Evolutionary conservation across 2,329 filamentous ascomycete genomes (phyloP).

Genomic region (Stenocarpella maydis): DNA sequence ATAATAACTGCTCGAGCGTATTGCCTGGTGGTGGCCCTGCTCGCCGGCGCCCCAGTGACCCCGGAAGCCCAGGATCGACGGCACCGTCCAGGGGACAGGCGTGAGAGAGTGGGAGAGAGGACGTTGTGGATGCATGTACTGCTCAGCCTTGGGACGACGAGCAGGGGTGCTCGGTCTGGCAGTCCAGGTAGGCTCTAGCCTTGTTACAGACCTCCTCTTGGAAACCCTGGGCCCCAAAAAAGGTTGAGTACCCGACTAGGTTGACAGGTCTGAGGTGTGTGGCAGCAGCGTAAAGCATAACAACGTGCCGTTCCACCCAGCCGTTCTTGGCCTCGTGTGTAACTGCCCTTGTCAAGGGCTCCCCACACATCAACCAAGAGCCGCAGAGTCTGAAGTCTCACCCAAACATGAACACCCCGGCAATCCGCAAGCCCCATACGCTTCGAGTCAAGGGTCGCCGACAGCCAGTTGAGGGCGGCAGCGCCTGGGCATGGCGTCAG

Average conservation of each 20-base stretch:
- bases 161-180: slow-evolving; percentile 43
- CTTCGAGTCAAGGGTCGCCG: slow-evolving; percentile 30
- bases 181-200: slow-evolving; percentile 49
- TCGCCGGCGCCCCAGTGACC: slow-evolving; percentile 36
- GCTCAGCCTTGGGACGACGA: slow-evolving; percentile 43
- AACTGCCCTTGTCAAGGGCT: slow-evolving; percentile 29
- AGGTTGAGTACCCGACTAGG: slow-evolving; percentile 28
- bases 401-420: slow-evolving; percentile 34
- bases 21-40: neutral
- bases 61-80: slow-evolving; percentile 43
- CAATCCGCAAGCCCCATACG: slow-evolving; percentile 17
- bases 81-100: slow-evolving; percentile 37
- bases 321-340: slow-evolving; percentile 30
- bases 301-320: slow-evolving; percentile 30
- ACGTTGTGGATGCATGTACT: neutral
- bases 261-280: slow-evolving; percentile 30
- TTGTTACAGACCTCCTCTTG: slow-evolving; percentile 49
- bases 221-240: slow-evolving; percentile 31
- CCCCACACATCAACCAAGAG: slow-evolving; percentile 31
- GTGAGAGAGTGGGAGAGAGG: neutral
- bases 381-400: slow-evolving; percentile 33
- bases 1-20: slow-evolving; percentile 32
- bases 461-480: slow-evolving; percentile 10
- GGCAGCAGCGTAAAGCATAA: slow-evolving; percentile 29
- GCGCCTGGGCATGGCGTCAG: slow-evolving; percentile 33